Base-by-base conservation (phyloP, 2,329 filamentous ascomycete genomes). In the Cercospora berteroae region DNA sequence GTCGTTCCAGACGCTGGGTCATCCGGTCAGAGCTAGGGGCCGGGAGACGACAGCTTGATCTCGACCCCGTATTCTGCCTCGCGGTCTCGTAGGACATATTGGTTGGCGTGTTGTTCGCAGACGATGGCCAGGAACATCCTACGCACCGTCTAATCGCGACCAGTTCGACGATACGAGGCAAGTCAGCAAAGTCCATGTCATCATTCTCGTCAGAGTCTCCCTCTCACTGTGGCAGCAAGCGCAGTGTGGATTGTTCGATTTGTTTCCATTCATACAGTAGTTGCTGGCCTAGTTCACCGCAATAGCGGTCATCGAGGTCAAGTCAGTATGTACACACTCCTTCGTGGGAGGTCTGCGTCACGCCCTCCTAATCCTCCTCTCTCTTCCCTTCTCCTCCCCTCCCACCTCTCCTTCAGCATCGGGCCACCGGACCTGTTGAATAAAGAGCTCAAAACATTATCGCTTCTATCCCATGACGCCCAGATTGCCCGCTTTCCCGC, bases 361-460 rank as follows among this genome's bases (percentile, higher is more conserved):
- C 55, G 55, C 55, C 23, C 55, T 9, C 27, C 16, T 8, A 36
- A 20, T 31, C 55, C 55, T 20, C 18, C 31, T 36, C 55, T 58
- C 55, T 31, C 55, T 57, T 57, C 25, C 25, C 52, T 18, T 29
- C 25, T 57, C 23, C 16, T 58, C 55, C 29, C 31, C 55, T 31
- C 27, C 55, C 55, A 58, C 29, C 55, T 58, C 55, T 58, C 55
- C 55, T 58, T 58, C 55, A 36, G 55, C 27, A 58, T 31, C 55
- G 36, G 55, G 48, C 23, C 48, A 55, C 23, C 48, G 25, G 48
- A 55, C 48, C 48, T 55, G 55, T 58, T 58, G 55, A 33, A 36
- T 18, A 20, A 58, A 58, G 55, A 58, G 55, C 27, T 36, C 55
- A 58, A 58, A 58, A 58, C 55, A 58, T 58, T 58, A 58, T 33